These are phyloP conservation scores for Kwoniella shivajii DNA, from an alignment of 1,284 basidiomycete species.

Conservation along the genomic window DNA sequence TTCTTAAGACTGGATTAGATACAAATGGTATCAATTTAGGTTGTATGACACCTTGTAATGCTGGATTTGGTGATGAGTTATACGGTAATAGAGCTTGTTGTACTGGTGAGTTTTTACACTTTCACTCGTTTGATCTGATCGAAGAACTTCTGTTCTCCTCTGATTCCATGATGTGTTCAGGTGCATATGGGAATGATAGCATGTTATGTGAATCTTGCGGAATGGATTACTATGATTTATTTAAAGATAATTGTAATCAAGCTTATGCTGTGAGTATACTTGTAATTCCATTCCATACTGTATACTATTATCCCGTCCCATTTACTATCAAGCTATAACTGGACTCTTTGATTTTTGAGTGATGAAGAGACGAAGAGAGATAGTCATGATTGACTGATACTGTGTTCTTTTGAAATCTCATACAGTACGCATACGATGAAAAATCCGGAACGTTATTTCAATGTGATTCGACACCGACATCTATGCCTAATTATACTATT, in stretches of 20 bases:
- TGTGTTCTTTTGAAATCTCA: too few relatives aligned
- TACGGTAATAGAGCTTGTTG: conserved; percentile 38
- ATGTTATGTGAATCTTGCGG: conserved; percentile 30
- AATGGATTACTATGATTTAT: conserved; percentile 39
- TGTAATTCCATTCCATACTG: too few relatives aligned
- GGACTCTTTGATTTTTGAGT: too few relatives aligned
- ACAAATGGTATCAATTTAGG: conserved; percentile 29
- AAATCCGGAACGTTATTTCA: conserved; percentile 33
- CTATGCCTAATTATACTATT: conserved; percentile 34
- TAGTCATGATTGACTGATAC: neutral
- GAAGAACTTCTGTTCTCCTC: neutral
- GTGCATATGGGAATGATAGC: conserved; percentile 29
- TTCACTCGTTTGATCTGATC: neutral
- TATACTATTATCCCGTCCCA: too few relatives aligned
- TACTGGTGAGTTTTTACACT: conserved; percentile 32
- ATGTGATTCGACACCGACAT: conserved; percentile 21
- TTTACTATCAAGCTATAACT: too few relatives aligned
- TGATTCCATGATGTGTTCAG: conserved; percentile 4
- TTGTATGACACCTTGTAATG: conserved; percentile 30
- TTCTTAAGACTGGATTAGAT: too few relatives aligned
- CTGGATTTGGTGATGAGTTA: conserved; percentile 31
- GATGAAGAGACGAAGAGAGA: neutral
- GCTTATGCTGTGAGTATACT: conserved; percentile 41
- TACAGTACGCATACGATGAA: conserved; percentile 35
- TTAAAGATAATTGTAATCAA: conserved; percentile 36